Evolutionary conservation across 148 eudicot species (phyloP), one percentile per base, ranked within the genome.

Genomic region (Camellia lanceoleosa): DNA sequence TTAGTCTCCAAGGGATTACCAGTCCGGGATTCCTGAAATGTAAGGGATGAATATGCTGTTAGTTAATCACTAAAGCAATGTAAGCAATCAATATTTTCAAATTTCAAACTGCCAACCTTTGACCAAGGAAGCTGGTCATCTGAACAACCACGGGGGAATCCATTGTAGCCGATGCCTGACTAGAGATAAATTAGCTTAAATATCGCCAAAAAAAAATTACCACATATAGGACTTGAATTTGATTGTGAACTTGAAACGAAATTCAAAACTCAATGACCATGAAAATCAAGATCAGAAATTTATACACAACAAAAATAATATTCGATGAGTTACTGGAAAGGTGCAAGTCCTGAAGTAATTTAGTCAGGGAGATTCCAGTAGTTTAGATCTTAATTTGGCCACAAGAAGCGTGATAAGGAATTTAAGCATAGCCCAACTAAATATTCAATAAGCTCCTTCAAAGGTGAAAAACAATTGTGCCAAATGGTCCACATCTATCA

Each of bases 101-200:
- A 49, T 66, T 58, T 61, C 20, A 18, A 20, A 38, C 38, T 61
- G 74, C 87, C 58, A 64, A 94, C 98, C 92, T 94, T 94, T 70
- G 98, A 91, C 98, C 98, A 94, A 8, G 98, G 97, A 86, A 94
- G 97, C 76, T 86, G 86, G 82, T 94, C 98, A 85, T 94, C 98
- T 9, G 98, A 91, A 80, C 97, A 92, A 47, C 98, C 98, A 73
- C 98, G 89, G 52, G 98, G 98, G 79, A 94, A 94, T 51, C 98
- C 98, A 86, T 94, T 94, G 87, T 92, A 94, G 78, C 98, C 98
- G 80, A 94, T 94, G 80, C 98, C 98, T 94, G 85, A 56, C 73
- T 46, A 80, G 61, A 83, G 51, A 82, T 81, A 75, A 83, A 65
- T 64, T 55, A 73, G 47, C 77, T 75, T 20, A 52, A 3, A 43